Conservation (phyloP, 2,329 filamentous ascomycete species). For the Tolypocladium guangdongense region DNA sequence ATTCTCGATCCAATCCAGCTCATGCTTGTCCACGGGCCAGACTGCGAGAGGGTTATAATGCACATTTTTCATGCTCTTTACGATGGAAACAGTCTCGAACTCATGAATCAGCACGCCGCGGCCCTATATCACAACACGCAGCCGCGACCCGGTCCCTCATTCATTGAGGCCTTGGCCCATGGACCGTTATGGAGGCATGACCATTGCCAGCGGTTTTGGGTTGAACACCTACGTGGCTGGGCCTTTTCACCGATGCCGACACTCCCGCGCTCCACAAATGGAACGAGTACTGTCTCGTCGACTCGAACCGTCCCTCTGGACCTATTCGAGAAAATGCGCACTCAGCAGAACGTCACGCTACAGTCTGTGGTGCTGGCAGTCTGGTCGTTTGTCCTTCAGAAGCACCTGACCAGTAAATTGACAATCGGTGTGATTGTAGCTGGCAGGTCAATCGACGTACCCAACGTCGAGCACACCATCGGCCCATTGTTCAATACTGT, state of each 20-base stretch:
- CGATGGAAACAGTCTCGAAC: slow-evolving; percentile 66
- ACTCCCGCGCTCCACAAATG: neutral
- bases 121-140: slow-evolving; percentile 9
- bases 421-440: slow-evolving; percentile 69
- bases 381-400: slow-evolving; percentile 55
- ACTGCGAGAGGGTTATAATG: slow-evolving; percentile 37
- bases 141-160: slow-evolving; percentile 35
- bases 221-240: slow-evolving; percentile 34
- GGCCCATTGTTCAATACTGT: slow-evolving; percentile 89
- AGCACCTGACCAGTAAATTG: slow-evolving; percentile 32
- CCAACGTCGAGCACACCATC: slow-evolving; percentile 53
- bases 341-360: slow-evolving; percentile 58
- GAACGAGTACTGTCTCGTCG: neutral
- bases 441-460: slow-evolving; percentile 61
- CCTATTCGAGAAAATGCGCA: slow-evolving; percentile 40
- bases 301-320: slow-evolving; percentile 23
- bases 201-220: slow-evolving; percentile 53
- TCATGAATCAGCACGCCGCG: slow-evolving; percentile 51
- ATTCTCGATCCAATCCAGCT: slow-evolving; percentile 42
- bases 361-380: slow-evolving; percentile 68
- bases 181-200: slow-evolving; percentile 50
- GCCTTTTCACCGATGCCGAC: slow-evolving; percentile 5
- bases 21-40: slow-evolving; percentile 22
- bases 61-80: slow-evolving; percentile 81
- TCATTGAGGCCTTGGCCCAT: slow-evolving; percentile 55